Conservation (phyloP, 129 eudicot genomes). For the sunflower (Helianthus annuus) region HanXRQr2.0-SUNRISE NC_035449.2:79639173-79639672, state of each 20-base stretch:
- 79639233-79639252: background rate
- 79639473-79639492: background rate
- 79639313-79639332: no score
- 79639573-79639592: slow-evolving; percentile 64
- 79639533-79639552: slow-evolving; percentile 2
- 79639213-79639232: slow-evolving; percentile 1
- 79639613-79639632: slow-evolving; percentile 68
- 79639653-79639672: slow-evolving; percentile 95
- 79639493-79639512: background rate
- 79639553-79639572: slow-evolving; percentile 37
- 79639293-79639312: no score
- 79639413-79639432: no score
- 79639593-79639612: slow-evolving; percentile 56
- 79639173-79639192: slow-evolving; percentile 12
- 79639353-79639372: no score
- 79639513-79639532: background rate
- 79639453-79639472: no score
- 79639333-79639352: no score
- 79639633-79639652: slow-evolving; percentile 77
- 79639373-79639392: no score
- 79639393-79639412: no score
- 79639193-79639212: background rate
- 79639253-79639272: no score
- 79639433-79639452: background rate
- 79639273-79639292: no score